phyloP scores from a whole-genome alignment of 2,329 filamentous ascomycete genomes.

The Rhynchosporium agropyri region DNA sequence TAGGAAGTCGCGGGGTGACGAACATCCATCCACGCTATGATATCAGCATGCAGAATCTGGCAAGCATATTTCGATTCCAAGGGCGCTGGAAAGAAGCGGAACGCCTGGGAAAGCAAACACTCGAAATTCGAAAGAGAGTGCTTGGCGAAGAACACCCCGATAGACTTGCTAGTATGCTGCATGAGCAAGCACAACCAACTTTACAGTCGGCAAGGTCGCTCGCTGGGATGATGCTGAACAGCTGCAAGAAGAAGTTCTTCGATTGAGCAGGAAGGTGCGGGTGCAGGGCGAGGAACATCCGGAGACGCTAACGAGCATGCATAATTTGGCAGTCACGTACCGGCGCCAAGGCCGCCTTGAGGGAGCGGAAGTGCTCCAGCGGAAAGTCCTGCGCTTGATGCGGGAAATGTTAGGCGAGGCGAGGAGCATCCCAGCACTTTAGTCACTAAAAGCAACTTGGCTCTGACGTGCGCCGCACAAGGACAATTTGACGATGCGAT shows the following conservation, averaged over 20 bases:
- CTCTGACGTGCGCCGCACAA: conserved; percentile 16
- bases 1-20: too few species aligned
- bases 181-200: too few species aligned
- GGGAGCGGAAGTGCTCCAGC: conserved; percentile 25
- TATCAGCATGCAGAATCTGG: too few species aligned
- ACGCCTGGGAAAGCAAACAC: too few species aligned
- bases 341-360: conserved; percentile 32
- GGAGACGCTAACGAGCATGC: conserved; percentile 12
- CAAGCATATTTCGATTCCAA: too few species aligned
- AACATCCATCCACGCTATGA: too few species aligned
- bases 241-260: conserved; percentile 10
- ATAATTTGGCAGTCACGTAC: conserved; percentile 44
- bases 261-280: not conserved
- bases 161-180: too few species aligned
- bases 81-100: too few species aligned
- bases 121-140: too few species aligned
- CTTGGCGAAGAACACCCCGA: too few species aligned
- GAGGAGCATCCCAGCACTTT: conserved; percentile 19
- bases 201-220: too few species aligned
- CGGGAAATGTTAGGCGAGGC: conserved; percentile 18
- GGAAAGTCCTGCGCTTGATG: conserved; percentile 16
- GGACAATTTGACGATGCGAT: conserved; percentile 20
- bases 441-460: conserved; percentile 20
- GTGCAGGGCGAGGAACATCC: conserved; percentile 9
- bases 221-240: not conserved